These are phyloP conservation scores for Chrysoporthe cubensis DNA, from an alignment of 2,329 filamentous ascomycete species.

Conservation along the genomic window DNA sequence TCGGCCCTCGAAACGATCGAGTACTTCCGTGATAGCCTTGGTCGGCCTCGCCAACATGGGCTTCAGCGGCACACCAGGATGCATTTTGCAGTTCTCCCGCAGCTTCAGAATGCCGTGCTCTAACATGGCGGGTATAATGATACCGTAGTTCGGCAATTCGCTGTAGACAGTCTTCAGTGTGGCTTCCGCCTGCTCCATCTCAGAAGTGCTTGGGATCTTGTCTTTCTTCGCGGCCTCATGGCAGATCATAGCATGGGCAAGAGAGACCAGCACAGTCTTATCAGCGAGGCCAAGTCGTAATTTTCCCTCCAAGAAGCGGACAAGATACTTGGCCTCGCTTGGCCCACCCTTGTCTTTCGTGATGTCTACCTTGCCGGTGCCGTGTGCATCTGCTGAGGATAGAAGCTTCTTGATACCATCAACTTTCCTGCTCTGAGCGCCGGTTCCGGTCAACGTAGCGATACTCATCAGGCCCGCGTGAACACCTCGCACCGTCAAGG, in stretches of 20 bases:
- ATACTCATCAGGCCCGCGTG: constrained; percentile 88
- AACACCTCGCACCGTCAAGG: constrained; percentile 83
- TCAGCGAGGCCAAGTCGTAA: constrained; percentile 89
- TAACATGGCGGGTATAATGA: constrained; percentile 88
- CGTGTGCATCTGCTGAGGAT: constrained; percentile 81
- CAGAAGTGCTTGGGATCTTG: constrained; percentile 71
- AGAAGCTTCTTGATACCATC: constrained; percentile 94
- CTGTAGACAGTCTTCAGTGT: constrained; percentile 92
- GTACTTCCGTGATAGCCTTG: constrained; percentile 95
- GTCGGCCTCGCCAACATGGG: constrained; percentile 99
- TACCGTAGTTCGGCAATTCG: constrained; percentile 92
- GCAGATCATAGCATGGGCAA: constrained; percentile 85
- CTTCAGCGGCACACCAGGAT: constrained; percentile 92
- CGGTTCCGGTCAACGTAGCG: constrained; percentile 83
- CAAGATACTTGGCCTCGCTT: constrained; percentile 92
- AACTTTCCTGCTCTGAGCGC: constrained; percentile 88
- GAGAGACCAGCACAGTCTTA: constrained; percentile 84
- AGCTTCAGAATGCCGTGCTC: constrained; percentile 84
- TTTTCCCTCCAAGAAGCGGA: constrained; percentile 94
- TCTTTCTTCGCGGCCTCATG: constrained; percentile 78
- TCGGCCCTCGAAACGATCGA: constrained; percentile 94
- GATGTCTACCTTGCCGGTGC: constrained; percentile 82
- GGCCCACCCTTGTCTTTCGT: constrained; percentile 89
- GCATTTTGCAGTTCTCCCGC: constrained; percentile 83
- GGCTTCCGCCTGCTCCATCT: constrained; percentile 81